Evolutionary conservation across 2,329 filamentous ascomycete genomes (phyloP).

Genomic region (Neofusicoccum umdonicola): DNA sequence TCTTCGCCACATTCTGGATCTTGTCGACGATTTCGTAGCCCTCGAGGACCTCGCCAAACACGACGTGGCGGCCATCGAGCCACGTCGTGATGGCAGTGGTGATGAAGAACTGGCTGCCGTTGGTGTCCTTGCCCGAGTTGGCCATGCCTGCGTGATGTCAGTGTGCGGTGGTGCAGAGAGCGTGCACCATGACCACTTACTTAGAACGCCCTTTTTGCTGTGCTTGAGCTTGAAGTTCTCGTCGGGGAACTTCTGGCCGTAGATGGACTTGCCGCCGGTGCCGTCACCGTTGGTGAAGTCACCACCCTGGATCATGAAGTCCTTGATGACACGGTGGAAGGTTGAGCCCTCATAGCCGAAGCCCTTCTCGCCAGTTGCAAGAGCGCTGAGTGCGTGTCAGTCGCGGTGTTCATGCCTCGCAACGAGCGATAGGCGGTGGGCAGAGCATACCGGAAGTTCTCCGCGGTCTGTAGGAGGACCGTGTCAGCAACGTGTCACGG

Average conservation of each 20-base stretch:
- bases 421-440: conserved; percentile 35
- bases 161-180: conserved; percentile 76
- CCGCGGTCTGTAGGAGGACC: conserved; percentile 51
- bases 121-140: conserved; percentile 65
- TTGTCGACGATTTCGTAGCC: conserved; percentile 77
- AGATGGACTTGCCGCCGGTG: conserved; percentile 86
- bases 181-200: conserved; percentile 73
- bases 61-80: conserved; percentile 79
- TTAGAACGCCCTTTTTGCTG: conserved; percentile 76
- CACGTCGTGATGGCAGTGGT: conserved; percentile 66
- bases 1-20: conserved; percentile 71
- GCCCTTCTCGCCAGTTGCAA: conserved; percentile 83
- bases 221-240: conserved; percentile 97
- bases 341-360: conserved; percentile 77
- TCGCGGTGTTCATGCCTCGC: conserved; percentile 20
- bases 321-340: conserved; percentile 89
- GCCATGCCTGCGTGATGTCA: conserved; percentile 57
- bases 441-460: conserved; percentile 57
- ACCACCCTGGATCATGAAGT: conserved; percentile 90
- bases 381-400: conserved; percentile 56
- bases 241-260: conserved; percentile 78
- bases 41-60: conserved; percentile 85
- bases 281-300: conserved; percentile 82
- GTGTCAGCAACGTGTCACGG: conserved; percentile 20
- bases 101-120: conserved; percentile 72